phyloP scores from a whole-genome alignment of 441 rosid genomes.

The Gossypium laxum region DNA sequence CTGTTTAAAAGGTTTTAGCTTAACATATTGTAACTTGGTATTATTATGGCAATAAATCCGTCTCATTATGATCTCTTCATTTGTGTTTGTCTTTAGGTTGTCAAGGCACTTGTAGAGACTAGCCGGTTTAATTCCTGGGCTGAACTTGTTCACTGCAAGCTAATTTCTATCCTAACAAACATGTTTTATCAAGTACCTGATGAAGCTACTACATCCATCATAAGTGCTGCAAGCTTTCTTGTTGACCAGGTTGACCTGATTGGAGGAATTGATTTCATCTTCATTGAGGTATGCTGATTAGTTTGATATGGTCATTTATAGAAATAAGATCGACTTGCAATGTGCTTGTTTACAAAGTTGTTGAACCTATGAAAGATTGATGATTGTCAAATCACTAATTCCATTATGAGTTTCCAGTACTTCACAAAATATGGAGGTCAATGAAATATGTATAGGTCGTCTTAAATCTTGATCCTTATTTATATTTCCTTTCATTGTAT shows the following conservation, averaged over 20 bases:
- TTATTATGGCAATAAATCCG: background rate
- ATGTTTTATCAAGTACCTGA: constrained; percentile 78
- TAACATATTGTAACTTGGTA: background rate
- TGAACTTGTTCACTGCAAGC: constrained; percentile 90
- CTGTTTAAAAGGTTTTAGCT: background rate
- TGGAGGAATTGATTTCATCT: constrained; percentile 88
- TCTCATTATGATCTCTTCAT: background rate
- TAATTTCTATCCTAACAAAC: constrained; percentile 74
- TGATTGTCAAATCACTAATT: background rate
- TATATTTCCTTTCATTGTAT: too few relatives aligned
- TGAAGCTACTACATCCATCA: constrained; percentile 29
- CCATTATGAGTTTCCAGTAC: background rate
- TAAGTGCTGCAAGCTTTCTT: constrained; percentile 52
- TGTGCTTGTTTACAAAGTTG: background rate
- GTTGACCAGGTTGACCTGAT: constrained; percentile 79
- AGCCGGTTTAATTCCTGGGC: constrained; percentile 93
- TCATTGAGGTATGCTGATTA: constrained; percentile 64
- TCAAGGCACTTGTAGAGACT: constrained; percentile 57
- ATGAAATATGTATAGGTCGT: background rate
- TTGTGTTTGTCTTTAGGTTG: constrained; percentile 45
- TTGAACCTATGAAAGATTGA: constrained; percentile 1
- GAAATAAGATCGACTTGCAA: background rate
- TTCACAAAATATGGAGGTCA: background rate
- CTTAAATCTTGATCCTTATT: background rate
- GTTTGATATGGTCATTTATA: background rate